Percentiles rank a stretch among this genome's conserved stretches.
These are phyloP conservation scores for Anacardium occidentale DNA, from an alignment of 345 rosid genomes.

Conservation along the genomic window DNA sequence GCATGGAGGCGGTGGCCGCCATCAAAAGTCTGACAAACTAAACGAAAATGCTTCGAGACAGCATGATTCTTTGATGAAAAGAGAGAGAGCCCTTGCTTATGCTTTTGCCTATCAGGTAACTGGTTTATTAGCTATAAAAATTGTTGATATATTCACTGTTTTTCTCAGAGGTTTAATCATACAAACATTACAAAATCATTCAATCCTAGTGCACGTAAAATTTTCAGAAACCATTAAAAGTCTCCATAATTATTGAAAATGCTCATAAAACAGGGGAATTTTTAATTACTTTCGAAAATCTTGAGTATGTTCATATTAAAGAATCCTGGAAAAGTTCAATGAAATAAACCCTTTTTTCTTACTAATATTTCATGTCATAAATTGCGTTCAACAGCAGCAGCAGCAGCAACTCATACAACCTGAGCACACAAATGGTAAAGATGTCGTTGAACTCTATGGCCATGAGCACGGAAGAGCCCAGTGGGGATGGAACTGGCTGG, in stretches of 20 bases:
- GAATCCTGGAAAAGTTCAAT: no score
- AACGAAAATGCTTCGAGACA: conserved; percentile 47
- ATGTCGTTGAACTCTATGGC: conserved; percentile 27
- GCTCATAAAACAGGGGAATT: no score
- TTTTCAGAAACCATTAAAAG: no score
- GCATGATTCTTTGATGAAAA: conserved; percentile 59
- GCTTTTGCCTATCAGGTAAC: conserved; percentile 81
- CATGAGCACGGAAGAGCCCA: conserved; percentile 51
- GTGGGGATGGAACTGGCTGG: conserved; percentile 97
- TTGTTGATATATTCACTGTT: no score
- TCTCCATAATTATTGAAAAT: no score
- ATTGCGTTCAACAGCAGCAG: not conserved
- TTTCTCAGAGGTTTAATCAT: no score
- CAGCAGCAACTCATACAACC: conserved; percentile 28
- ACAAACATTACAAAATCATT: no score
- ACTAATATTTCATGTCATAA: not conserved
- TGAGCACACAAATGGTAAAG: conserved; percentile 38
- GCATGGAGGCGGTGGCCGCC: conserved; percentile 43
- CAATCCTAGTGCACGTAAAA: no score
- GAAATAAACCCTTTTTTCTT: no score
- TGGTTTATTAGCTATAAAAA: not conserved
- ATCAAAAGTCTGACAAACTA: conserved; percentile 37
- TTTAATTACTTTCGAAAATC: no score
- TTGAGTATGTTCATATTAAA: no score
- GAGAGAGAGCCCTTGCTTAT: conserved; percentile 94